Evolutionary conservation across 768 basidiomycete genomes (phyloP).

Genomic region (Lyophyllum atratum): DNA sequence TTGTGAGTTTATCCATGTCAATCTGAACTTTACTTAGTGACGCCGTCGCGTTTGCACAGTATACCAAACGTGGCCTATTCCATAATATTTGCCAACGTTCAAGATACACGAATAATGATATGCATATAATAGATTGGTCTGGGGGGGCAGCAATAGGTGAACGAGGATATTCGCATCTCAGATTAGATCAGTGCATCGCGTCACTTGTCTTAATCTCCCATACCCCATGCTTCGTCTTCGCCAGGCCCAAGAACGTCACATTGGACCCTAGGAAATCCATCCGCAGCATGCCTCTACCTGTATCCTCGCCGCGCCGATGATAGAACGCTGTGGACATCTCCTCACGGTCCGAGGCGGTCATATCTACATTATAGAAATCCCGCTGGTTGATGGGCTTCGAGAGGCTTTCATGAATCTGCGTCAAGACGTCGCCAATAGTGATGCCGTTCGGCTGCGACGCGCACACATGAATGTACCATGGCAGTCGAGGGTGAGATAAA

Average conservation of each 20-base stretch:
- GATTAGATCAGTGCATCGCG: neutral
- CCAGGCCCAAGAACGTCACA: constrained; percentile 35
- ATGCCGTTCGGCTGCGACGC: constrained; percentile 43
- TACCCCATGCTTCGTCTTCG: constrained; percentile 26
- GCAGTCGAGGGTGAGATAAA: constrained; percentile 49
- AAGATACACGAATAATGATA: neutral
- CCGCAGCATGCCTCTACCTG: constrained; percentile 36
- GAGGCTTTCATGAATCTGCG: constrained; percentile 41
- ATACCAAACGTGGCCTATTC: no score
- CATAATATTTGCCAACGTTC: no score
- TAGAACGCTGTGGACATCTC: constrained; percentile 39
- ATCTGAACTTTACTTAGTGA: no score
- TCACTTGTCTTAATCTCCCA: constrained; percentile 32
- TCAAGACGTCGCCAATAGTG: constrained; percentile 50
- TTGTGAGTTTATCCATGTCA: no score
- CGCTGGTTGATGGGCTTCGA: constrained; percentile 35
- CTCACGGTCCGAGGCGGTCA: constrained; percentile 44
- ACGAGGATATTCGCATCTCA: neutral
- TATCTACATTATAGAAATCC: constrained; percentile 48
- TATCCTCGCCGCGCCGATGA: constrained; percentile 33
- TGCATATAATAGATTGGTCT: neutral
- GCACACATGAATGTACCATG: constrained; percentile 54
- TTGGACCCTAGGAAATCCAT: constrained; percentile 54
- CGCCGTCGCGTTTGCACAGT: no score
- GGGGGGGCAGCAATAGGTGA: neutral